phyloP scores from a whole-genome alignment of 2,329 filamentous ascomycete genomes.

The Cladorrhinum sp. region DNA sequence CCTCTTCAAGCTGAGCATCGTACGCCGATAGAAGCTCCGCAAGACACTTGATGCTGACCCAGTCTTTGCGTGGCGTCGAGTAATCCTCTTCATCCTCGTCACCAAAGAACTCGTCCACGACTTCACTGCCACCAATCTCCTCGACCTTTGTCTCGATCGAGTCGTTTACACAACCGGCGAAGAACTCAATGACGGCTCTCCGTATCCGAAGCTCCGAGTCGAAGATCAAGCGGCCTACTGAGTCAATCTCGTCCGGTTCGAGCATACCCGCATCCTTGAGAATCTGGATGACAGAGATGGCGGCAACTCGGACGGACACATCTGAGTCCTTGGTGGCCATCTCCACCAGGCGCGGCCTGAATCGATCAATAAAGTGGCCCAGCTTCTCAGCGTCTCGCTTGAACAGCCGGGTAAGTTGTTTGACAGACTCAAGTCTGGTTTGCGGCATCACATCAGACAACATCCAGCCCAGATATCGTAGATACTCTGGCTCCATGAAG shows the following conservation, averaged over 20 bases:
- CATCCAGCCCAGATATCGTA: conserved; percentile 94
- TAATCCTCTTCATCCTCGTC: conserved; percentile 72
- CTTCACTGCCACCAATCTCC: conserved; percentile 77
- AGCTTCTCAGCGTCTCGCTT: conserved; percentile 78
- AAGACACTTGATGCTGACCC: conserved; percentile 89
- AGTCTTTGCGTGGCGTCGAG: conserved; percentile 72
- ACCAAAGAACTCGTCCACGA: conserved; percentile 70
- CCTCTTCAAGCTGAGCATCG: conserved; percentile 65
- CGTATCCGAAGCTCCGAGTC: conserved; percentile 81
- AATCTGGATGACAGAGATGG: conserved; percentile 77
- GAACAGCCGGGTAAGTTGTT: conserved; percentile 77
- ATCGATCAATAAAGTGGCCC: conserved; percentile 89
- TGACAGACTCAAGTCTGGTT: conserved; percentile 81
- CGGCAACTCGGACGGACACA: conserved; percentile 71
- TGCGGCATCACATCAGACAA: conserved; percentile 75
- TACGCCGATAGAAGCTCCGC: conserved; percentile 81
- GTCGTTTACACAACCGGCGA: conserved; percentile 82
- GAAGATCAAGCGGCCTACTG: conserved; percentile 82
- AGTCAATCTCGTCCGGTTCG: conserved; percentile 87
- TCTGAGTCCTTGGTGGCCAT: conserved; percentile 89
- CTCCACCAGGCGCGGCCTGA: conserved; percentile 81
- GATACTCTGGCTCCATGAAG: conserved; percentile 86
- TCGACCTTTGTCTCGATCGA: conserved; percentile 76
- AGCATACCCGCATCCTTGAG: conserved; percentile 82
- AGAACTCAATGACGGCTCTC: conserved; percentile 87